Evolutionary conservation across 2,329 filamentous ascomycete species (phyloP).

Genomic region (Penicillium sp.): DNA sequence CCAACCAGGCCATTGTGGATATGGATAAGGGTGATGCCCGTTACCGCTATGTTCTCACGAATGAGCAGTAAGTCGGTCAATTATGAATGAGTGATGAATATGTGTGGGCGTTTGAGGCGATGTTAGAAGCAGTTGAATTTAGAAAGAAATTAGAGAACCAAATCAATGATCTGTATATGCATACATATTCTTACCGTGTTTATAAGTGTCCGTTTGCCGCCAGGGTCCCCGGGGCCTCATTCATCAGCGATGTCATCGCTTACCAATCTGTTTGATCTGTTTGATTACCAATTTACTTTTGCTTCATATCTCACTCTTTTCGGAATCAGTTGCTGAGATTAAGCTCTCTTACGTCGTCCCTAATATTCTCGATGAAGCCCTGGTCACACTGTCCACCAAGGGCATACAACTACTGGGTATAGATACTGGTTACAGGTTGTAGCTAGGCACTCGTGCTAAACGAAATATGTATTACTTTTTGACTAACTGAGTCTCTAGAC

Average conservation of each 20-base stretch:
- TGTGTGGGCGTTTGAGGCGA: neutral
- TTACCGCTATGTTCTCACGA: conserved; percentile 44
- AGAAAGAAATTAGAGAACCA: neutral
- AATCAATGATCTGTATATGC: neutral
- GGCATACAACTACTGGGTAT: neutral
- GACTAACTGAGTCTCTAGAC: neutral
- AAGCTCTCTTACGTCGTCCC: neutral
- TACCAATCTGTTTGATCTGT: neutral
- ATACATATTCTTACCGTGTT: too few relatives aligned
- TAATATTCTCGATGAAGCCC: neutral
- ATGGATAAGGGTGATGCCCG: conserved; percentile 43
- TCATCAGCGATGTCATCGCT: neutral
- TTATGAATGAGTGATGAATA: neutral
- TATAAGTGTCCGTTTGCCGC: neutral
- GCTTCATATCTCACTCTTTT: neutral
- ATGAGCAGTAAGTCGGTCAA: conserved; percentile 25
- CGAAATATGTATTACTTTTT: neutral
- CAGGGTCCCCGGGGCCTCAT: neutral
- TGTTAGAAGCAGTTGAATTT: neutral
- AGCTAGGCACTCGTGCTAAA: neutral
- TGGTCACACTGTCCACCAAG: neutral
- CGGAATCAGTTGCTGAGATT: neutral
- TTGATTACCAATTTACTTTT: neutral
- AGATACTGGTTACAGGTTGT: neutral
- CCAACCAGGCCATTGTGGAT: conserved; percentile 42